phyloP scores from a whole-genome alignment of 2,329 filamentous ascomycete genomes.

The Beauveria medogensis region DNA sequence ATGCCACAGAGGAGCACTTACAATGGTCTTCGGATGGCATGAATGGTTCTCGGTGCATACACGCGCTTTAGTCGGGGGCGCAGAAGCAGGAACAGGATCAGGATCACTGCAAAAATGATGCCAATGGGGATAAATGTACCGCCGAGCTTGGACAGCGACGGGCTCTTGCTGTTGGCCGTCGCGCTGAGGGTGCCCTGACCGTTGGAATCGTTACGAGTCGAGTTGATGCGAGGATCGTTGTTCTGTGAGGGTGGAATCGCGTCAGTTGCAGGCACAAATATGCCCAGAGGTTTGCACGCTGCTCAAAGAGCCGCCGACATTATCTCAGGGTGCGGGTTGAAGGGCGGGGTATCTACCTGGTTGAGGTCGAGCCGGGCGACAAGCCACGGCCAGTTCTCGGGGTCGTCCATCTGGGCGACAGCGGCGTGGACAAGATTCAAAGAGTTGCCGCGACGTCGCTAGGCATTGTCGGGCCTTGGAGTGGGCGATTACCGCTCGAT shows the following conservation, averaged over 20 bases:
- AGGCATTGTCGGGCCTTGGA: neutral
- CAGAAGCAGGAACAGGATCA: conserved; percentile 40
- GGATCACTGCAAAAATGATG: conserved; percentile 41
- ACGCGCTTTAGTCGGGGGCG: conserved; percentile 42
- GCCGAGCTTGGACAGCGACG: conserved; percentile 30
- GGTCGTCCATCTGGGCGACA: neutral
- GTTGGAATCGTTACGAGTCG: conserved; percentile 25
- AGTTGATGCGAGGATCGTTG: conserved; percentile 28
- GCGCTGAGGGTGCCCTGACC: conserved; percentile 28
- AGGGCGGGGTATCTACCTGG: neutral
- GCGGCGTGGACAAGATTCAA: neutral
- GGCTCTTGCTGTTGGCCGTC: conserved; percentile 23
- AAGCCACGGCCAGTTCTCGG: conserved; percentile 7
- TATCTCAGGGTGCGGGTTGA: neutral
- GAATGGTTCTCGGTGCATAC: conserved; percentile 45
- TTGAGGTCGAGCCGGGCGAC: conserved; percentile 4
- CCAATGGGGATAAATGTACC: conserved; percentile 47
- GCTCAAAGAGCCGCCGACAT: neutral
- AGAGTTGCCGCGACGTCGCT: neutral
- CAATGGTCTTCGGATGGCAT: conserved; percentile 38
- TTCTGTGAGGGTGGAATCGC: neutral
- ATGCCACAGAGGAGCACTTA: conserved; percentile 16
- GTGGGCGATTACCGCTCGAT: neutral
- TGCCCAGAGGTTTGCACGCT: neutral
- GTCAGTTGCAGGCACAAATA: neutral